phyloP scores from a whole-genome alignment of 176 grass and related monocot genomes.

The Guadua angustifolia region DNA sequence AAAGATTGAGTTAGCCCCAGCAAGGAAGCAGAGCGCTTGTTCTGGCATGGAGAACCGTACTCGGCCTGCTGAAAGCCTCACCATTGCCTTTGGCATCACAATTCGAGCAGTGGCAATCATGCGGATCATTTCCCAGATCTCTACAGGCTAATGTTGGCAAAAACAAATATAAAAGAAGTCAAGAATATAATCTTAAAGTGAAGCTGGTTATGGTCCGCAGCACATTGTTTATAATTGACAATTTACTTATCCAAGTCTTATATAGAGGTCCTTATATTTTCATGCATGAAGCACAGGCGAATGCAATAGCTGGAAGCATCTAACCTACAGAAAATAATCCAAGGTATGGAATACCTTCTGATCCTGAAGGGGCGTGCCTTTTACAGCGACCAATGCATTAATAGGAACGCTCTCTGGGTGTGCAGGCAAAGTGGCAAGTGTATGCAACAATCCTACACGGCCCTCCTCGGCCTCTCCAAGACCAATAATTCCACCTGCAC shows the following conservation, averaged over 20 bases:
- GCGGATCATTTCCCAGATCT: conserved; percentile 99
- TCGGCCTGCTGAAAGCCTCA: conserved; percentile 87
- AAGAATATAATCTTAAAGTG: not conserved
- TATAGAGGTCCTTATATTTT: not conserved
- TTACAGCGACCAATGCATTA: conserved; percentile 91
- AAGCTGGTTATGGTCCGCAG: not conserved
- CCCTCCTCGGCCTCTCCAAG: conserved; percentile 91
- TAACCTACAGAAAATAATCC: conserved; percentile 17
- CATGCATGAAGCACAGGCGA: not conserved
- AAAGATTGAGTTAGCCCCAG: conserved; percentile 94
- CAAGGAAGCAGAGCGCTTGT: conserved; percentile 87
- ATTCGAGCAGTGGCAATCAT: conserved; percentile 94
- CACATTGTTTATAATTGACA: not conserved
- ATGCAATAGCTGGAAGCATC: not conserved
- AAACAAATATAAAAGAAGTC: not conserved
- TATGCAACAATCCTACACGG: conserved; percentile 92
- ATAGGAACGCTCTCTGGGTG: conserved; percentile 98
- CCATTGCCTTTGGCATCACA: conserved; percentile 93
- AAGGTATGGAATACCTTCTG: conserved; percentile 67
- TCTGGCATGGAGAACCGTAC: conserved; percentile 94
- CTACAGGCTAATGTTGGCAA: conserved; percentile 68
- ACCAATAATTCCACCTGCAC: conserved; percentile 90
- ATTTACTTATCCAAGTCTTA: not conserved
- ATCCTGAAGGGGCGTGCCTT: conserved; percentile 95
- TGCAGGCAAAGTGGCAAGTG: conserved; percentile 79